Base-by-base conservation (phyloP, 176 grass and related monocot species). In the Aegilops bicornis region DNA sequence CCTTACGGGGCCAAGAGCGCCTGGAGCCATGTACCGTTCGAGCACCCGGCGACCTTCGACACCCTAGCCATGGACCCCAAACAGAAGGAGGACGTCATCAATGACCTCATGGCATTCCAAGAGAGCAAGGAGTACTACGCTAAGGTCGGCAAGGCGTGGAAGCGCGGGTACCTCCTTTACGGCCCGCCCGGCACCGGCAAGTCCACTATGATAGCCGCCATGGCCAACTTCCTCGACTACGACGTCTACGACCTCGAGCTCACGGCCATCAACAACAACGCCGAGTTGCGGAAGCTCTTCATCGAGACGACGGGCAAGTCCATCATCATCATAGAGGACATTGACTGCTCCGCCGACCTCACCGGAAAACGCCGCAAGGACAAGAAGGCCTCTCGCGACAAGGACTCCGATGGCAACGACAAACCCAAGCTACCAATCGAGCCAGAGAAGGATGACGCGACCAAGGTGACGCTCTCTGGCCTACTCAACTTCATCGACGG, bases 161-260 rank as follows among this genome's bases (percentile, higher is more conserved):
- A 97, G 76, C 83, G 92, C 0, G 92, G 89, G 0, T 94, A 92
- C 86, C 92, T 92, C 4, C 83, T 94, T 0, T 85, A 80, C 8
- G 92, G 90, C 0, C 88, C 90, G 0, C 94, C 92, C 0, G 94
- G 94, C 40, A 97, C 92, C 20, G 94, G 89, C 43, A 97, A 97
- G 76, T 97, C 94, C 69, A 88, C 92, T 76, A 92, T 94, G 92
- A 94, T 97, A 43, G 79, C 88, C 6, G 92, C 95, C 35, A 97
- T 97, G 5, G 95, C 95, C 31, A 94, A 94, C 77, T 92, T 86
- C 78, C 69, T 97, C 17, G 83, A 94, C 62, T 97, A 97, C 64
- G 90, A 94, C 47, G 80, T 92, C 58, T 94, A 97, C 22, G 92
- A 97, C 25, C 76, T 97, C 11, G 92, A 97, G 83, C 85, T 97